phyloP scores from a whole-genome alignment of 441 rosid genomes.

The Erodium texanum region DNA sequence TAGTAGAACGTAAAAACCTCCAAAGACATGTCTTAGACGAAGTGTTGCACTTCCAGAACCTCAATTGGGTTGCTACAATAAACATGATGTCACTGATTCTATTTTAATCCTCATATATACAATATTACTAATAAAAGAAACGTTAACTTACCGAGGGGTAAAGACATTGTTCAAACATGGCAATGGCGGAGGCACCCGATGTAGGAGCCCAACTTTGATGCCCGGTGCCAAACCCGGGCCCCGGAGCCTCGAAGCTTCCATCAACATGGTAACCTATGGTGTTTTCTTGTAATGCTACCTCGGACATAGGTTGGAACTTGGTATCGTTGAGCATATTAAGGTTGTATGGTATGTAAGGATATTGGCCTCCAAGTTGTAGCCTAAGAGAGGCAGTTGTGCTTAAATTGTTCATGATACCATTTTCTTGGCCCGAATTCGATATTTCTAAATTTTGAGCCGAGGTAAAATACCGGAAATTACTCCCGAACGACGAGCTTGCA shows the following conservation, averaged over 20 bases:
- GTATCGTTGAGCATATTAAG: conserved; percentile 36
- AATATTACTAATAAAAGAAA: too few relatives aligned
- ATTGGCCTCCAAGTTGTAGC: conserved; percentile 42
- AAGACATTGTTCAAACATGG: conserved; percentile 51
- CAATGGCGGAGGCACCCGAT: conserved; percentile 43
- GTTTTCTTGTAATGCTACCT: conserved; percentile 42
- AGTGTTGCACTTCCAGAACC: background rate
- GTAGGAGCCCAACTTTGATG: conserved; percentile 56
- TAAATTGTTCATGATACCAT: conserved; percentile 48
- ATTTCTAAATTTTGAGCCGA: conserved; percentile 49
- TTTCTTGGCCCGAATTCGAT: conserved; percentile 59
- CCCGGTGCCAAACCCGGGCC: conserved; percentile 35
- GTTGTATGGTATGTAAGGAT: conserved; percentile 37
- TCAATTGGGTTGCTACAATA: background rate
- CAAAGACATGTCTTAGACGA: too few relatives aligned
- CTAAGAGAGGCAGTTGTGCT: conserved; percentile 40
- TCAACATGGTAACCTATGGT: conserved; percentile 44
- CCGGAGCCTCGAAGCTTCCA: conserved; percentile 49
- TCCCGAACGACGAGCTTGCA: conserved; percentile 68
- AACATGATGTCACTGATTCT: too few relatives aligned
- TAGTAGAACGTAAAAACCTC: too few relatives aligned
- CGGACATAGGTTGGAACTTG: conserved; percentile 44
- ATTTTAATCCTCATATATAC: too few relatives aligned
- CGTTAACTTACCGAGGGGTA: conserved; percentile 55
- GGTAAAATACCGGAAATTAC: conserved; percentile 61